Percentiles rank a stretch among this genome's conserved stretches.
These are phyloP conservation scores for Cercospora sp. DNA, from an alignment of 2,329 filamentous ascomycete genomes.

Conservation along the genomic window DNA sequence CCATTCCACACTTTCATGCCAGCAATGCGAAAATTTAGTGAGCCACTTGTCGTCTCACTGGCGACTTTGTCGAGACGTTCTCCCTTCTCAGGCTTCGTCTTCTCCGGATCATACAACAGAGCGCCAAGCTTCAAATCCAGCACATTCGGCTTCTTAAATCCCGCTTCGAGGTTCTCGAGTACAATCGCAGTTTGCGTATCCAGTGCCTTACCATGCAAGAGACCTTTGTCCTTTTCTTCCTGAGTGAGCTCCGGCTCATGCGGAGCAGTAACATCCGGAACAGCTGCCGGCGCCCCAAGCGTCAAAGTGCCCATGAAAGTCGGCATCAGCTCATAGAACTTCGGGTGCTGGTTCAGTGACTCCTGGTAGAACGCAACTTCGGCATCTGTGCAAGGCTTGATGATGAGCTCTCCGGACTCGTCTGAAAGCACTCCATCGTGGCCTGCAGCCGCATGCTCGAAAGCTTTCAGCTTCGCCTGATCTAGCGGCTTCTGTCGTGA, in stretches of 20 bases:
- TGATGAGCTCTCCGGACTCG: constrained; percentile 77
- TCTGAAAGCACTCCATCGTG: constrained; percentile 91
- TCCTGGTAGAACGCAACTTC: constrained; percentile 91
- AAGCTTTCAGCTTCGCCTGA: constrained; percentile 64
- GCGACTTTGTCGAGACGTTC: constrained; percentile 60
- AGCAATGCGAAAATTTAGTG: constrained; percentile 63
- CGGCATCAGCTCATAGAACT: constrained; percentile 79
- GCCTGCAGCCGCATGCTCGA: constrained; percentile 76
- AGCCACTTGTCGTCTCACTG: constrained; percentile 58
- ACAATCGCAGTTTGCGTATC: constrained; percentile 78
- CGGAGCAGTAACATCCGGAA: constrained; percentile 23
- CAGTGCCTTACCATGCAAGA: constrained; percentile 63
- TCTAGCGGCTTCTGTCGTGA: constrained; percentile 49
- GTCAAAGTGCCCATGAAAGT: constrained; percentile 77
- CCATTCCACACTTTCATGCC: constrained; percentile 62
- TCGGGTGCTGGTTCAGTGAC: constrained; percentile 63
- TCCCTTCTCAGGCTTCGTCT: constrained; percentile 59
- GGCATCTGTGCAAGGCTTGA: constrained; percentile 85
- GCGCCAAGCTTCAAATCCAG: constrained; percentile 89
- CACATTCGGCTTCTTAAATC: constrained; percentile 83
- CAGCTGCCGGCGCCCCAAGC: constrained; percentile 55
- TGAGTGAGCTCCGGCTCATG: constrained; percentile 27
- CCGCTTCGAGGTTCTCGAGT: constrained; percentile 77
- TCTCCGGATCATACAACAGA: constrained; percentile 75
- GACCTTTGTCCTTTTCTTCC: constrained; percentile 40